Base-by-base conservation (phyloP, 1,139 yeast species). In the Geotrichum candidum region DNA sequence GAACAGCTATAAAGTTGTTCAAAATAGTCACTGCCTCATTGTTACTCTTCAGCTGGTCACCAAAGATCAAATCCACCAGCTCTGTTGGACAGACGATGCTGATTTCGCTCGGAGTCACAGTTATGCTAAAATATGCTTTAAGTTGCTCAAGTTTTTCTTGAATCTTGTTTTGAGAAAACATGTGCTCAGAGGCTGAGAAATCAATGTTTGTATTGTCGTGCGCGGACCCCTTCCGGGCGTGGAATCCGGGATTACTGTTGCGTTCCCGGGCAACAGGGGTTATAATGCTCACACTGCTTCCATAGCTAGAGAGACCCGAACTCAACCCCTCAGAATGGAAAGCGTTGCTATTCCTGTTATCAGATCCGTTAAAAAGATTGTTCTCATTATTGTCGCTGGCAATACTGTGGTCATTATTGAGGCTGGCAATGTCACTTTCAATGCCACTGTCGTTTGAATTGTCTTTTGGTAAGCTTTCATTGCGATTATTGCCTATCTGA, bases 81-180 rank as follows among this genome's bases (percentile, higher is more conserved):
- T 68, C 70, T 5, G 77, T 68, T 1, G 84, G 78, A 61, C 84
- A 81, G 10, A 84, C 82, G 10, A 84, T 74, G 0, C 86, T 82
- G 67, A 85, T 81, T 66, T 84, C 87, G 15, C 72, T 66, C 0
- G 87, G 86, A 1, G 86, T 82, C 63, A 81, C 78, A 1, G 86
- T 84, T 54, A 84, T 76, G 67, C 82, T 85, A 66, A 83, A 79
- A 67, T 84, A 82, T 53, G 68, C 68, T 52, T 71, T 73, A 18
- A 70, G 57, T 31, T 64, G 69, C n/a, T 65, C 68, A 25, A 65
- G 62, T 52, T 62, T 63, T 7, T 41, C 2, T 15, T 41, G 22
- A 15, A 41, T 13, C 9, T 41, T n/a, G 46, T 46, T 48, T 25
- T 48, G 53, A 11, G 18, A 18, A 7, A 48, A 35, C 62, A 64